Base-by-base conservation (phyloP, 1,284 basidiomycete genomes). In the Naganishia sp. region DNA sequence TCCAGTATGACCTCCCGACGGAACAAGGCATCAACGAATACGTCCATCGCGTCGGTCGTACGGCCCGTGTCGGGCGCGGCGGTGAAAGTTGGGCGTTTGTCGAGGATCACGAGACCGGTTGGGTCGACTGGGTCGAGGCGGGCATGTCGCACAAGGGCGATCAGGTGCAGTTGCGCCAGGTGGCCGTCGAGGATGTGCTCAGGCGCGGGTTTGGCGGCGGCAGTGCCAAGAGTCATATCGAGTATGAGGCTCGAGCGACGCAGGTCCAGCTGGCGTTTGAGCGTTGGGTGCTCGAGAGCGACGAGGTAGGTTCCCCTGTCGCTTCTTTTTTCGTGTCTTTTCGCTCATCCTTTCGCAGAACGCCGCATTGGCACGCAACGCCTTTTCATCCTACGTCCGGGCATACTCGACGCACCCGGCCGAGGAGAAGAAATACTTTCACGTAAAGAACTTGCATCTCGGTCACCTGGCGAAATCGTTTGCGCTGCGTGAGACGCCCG, bases 391-490 rank as follows among this genome's bases (percentile, higher is more conserved):
- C 0, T 93, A 95, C 77, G 88, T 98, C 79, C 86, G 96, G 65
- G 96, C 96, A 0, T 99, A 99, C 79, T 91, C 96, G 10, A 99
- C 96, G 0, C 96, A 99, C 80, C 94, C 95, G 0, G 86, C 90
- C 4, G 88, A 89, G 69, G 96, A 99, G 78, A 98, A 98, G 74
- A 87, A 90, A 69, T 91, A 96, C 67, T 99, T 99, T 83, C 94
- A 97, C 78, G 87, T 97, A 64, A 89, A 90, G 42, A 86, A 93
- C 72, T 83, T 99, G 10, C 96, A 99, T 76, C 85, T 97, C 48
- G 96, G 96, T 1, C 96, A 99, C 82, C 80, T 99, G 25, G 95
- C 96, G 45, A 99, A 99, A 79, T 87, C 93, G 0, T 99, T 99
- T 75, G 94, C 92, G 0, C 83, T 99, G 60, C 88, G 96, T 44